Evolutionary conservation across 352 stramenopile genomes (phyloP).

Genomic region (Salisapilia sapeloensis): DNA sequence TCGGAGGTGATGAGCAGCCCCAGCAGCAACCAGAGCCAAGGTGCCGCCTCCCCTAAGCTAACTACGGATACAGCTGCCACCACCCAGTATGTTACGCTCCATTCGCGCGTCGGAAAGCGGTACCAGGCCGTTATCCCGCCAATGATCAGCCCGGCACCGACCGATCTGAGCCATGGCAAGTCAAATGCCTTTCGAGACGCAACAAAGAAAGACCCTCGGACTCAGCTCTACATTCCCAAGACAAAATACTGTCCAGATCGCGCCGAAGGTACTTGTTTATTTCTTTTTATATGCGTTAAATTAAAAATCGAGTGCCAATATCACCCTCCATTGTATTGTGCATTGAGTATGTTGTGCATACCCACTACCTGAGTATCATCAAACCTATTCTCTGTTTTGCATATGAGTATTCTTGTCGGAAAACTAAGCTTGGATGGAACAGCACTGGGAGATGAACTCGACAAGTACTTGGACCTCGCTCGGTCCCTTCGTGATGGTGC

Average conservation of each 20-base stretch:
- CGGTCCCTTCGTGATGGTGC: constrained; percentile 49
- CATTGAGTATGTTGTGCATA: constrained; percentile 1
- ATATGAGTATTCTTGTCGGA: background rate
- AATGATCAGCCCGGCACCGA: constrained; percentile 6
- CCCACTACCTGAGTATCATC: background rate
- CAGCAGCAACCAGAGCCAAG: too few species aligned
- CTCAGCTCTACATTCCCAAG: too few species aligned
- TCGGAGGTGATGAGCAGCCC: too few species aligned
- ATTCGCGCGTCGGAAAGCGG: constrained; percentile 60
- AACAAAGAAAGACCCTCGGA: constrained; percentile 1
- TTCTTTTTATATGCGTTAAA: too few species aligned
- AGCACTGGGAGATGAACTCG: constrained; percentile 42
- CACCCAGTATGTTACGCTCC: constrained; percentile 56
- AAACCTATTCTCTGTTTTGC: background rate
- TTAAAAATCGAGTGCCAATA: background rate
- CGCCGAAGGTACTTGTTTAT: constrained; percentile 42
- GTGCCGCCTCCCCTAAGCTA: too few species aligned
- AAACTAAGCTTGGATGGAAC: background rate
- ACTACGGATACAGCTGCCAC: too few species aligned
- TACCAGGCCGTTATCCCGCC: constrained; percentile 63
- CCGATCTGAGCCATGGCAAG: background rate
- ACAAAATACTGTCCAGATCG: constrained; percentile 25
- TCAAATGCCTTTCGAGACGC: background rate
- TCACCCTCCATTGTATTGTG: too few species aligned
- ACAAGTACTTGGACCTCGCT: constrained; percentile 70